Percentiles rank a stretch among this genome's conserved stretches.
Evolutionary conservation across 2,329 filamentous ascomycete species (phyloP).

Genomic region (Colletotrichum tamarilloi): DNA sequence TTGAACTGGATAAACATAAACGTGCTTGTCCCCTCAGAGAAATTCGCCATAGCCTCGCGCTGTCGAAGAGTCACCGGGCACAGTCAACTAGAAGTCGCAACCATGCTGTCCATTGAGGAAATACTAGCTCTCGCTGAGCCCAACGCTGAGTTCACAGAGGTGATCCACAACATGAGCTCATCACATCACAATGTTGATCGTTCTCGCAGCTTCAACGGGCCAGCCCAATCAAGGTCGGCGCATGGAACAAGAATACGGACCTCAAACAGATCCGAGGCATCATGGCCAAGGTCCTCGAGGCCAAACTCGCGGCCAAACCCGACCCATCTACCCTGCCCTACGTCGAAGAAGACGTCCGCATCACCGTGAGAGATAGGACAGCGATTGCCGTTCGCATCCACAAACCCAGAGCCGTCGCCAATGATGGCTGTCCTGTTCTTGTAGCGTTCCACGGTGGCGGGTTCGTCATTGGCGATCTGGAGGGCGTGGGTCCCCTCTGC

Average conservation of each 20-base stretch:
- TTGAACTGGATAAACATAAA: neutral
- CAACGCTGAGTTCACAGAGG: conserved; percentile 35
- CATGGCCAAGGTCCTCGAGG: conserved; percentile 33
- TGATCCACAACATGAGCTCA: conserved; percentile 21
- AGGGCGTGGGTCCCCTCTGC: conserved; percentile 41
- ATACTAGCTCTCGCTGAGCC: conserved; percentile 38
- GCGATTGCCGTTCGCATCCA: conserved; percentile 39
- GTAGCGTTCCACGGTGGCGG: conserved; percentile 44
- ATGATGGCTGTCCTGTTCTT: conserved; percentile 39
- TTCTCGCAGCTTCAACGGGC: neutral
- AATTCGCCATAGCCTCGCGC: neutral
- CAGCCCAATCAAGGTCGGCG: conserved; percentile 34
- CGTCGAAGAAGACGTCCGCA: conserved; percentile 38
- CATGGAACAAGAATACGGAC: conserved; percentile 40
- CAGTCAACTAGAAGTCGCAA: neutral
- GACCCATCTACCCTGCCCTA: conserved; percentile 37
- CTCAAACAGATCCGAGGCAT: conserved; percentile 38
- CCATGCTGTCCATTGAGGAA: conserved; percentile 42
- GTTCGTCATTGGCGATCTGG: conserved; percentile 41
- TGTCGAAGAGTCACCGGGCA: neutral
- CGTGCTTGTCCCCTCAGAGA: too few relatives aligned
- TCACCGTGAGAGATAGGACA: conserved; percentile 39
- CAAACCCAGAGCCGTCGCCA: conserved; percentile 33
- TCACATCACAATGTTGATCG: neutral
- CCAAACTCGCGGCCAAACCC: conserved; percentile 11